These are phyloP conservation scores for Copromyces sp. DNA, from an alignment of 495 filamentous ascomycete species.

Conservation along the genomic window DNA sequence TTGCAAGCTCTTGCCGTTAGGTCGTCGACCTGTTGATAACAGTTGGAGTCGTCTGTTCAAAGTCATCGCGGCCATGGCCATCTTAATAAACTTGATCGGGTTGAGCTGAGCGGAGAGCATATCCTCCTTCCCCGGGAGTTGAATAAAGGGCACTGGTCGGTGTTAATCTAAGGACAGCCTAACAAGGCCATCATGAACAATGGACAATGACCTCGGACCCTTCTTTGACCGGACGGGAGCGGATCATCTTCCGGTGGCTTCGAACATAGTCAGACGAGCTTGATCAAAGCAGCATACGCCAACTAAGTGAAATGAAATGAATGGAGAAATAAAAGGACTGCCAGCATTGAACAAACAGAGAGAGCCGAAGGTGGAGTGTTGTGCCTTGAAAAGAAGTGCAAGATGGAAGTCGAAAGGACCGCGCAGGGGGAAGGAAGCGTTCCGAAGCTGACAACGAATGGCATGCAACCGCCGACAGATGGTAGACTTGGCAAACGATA, in stretches of 20 bases:
- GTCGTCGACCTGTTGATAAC: background rate
- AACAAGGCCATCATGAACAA: background rate
- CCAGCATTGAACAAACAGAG: background rate
- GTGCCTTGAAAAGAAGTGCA: background rate
- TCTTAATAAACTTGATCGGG: background rate
- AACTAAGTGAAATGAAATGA: background rate
- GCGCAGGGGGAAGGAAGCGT: background rate
- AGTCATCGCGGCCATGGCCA: background rate
- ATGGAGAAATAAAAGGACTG: background rate
- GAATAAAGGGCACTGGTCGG: too few relatives aligned
- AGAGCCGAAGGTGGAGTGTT: background rate
- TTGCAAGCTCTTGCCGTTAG: background rate
- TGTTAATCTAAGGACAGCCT: background rate
- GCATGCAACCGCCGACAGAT: background rate
- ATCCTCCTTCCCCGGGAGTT: background rate
- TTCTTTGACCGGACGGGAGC: background rate
- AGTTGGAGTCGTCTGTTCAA: background rate
- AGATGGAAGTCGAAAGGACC: background rate
- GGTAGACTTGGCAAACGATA: background rate
- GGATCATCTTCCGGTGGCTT: background rate
- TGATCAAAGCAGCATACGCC: background rate
- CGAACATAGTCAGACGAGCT: background rate
- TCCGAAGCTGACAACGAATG: background rate
- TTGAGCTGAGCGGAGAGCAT: background rate
- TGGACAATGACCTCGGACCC: background rate